phyloP scores from a whole-genome alignment of 2,329 filamentous ascomycete genomes.

The Polytolypa hystricis region DNA sequence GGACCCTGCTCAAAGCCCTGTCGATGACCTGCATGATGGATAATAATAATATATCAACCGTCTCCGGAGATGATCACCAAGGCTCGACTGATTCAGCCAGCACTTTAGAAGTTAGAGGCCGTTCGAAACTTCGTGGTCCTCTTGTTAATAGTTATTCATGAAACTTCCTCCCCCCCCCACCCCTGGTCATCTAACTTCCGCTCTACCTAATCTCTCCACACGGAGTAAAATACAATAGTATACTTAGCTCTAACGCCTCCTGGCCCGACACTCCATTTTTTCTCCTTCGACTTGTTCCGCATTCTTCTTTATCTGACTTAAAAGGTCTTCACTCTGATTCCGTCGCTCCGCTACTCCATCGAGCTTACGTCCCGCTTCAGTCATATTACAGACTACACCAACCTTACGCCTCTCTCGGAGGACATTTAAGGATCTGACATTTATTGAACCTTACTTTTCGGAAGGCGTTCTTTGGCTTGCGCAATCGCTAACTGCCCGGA shows the following conservation, averaged over 20 bases:
- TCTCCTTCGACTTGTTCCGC: too few species aligned
- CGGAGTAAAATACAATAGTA: too few species aligned
- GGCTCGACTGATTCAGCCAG: conserved; percentile 5
- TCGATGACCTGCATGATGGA: conserved; percentile 7
- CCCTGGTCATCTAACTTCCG: neutral
- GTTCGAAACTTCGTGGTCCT: neutral
- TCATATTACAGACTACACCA: conserved; percentile 1
- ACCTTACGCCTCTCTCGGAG: conserved; percentile 4
- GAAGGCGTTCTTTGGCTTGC: conserved; percentile 2
- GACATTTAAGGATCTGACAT: conserved; percentile 2
- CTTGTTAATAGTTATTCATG: neutral
- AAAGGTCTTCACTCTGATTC: too few species aligned
- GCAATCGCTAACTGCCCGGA: conserved; percentile 1
- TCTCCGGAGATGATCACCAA: conserved; percentile 6
- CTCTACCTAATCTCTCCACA: neutral
- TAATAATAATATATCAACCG: conserved; percentile 4
- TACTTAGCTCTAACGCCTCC: too few species aligned
- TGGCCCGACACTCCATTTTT: too few species aligned
- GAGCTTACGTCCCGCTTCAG: too few species aligned
- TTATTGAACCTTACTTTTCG: conserved; percentile 5
- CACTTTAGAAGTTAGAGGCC: neutral
- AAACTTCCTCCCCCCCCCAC: neutral
- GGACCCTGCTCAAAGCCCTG: conserved; percentile 3
- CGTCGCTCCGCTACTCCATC: too few species aligned
- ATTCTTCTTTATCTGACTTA: too few species aligned